Conservation (phyloP, 768 basidiomycete genomes). For the Sporobolomyces pararoseus region DNA sequence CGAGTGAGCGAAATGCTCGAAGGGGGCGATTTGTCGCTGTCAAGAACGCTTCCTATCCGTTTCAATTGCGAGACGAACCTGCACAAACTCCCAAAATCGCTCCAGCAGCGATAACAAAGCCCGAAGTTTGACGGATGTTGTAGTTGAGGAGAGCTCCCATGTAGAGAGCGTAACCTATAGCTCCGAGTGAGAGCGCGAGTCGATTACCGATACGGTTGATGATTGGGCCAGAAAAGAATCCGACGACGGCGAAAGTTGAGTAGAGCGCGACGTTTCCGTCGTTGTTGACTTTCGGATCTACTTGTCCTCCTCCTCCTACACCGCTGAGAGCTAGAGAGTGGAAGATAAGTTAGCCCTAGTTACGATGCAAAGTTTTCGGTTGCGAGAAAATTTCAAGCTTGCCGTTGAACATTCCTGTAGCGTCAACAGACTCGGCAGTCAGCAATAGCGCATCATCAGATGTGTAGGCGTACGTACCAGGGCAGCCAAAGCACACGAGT, state of each 20-base stretch:
- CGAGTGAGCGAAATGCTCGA: no score
- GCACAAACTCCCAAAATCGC: slow-evolving; percentile 62
- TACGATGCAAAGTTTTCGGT: neutral
- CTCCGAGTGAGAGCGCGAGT: slow-evolving; percentile 69
- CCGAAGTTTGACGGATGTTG: slow-evolving; percentile 63
- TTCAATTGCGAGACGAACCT: no score
- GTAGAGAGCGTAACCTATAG: slow-evolving; percentile 64
- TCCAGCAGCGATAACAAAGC: slow-evolving; percentile 65
- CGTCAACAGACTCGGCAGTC: no score
- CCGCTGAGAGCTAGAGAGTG: slow-evolving; percentile 46
- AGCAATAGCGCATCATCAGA: no score
- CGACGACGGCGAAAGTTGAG: slow-evolving; percentile 60
- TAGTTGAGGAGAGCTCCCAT: slow-evolving; percentile 52
- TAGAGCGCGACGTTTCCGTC: slow-evolving; percentile 58
- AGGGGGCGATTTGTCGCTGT: no score
- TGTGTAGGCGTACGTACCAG: neutral
- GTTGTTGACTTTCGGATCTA: slow-evolving; percentile 60
- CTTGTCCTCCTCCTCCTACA: slow-evolving; percentile 66
- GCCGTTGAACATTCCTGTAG: slow-evolving; percentile 20
- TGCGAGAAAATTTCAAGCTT: neutral
- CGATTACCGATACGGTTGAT: slow-evolving; percentile 77
- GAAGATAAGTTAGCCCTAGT: no score
- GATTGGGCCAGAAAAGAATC: slow-evolving; percentile 67
- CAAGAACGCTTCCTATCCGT: no score
- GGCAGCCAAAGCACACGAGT: slow-evolving; percentile 31